These are phyloP conservation scores for Ganoderma resinaceum DNA, from an alignment of 1,284 basidiomycete species.

Conservation along the genomic window DNA sequence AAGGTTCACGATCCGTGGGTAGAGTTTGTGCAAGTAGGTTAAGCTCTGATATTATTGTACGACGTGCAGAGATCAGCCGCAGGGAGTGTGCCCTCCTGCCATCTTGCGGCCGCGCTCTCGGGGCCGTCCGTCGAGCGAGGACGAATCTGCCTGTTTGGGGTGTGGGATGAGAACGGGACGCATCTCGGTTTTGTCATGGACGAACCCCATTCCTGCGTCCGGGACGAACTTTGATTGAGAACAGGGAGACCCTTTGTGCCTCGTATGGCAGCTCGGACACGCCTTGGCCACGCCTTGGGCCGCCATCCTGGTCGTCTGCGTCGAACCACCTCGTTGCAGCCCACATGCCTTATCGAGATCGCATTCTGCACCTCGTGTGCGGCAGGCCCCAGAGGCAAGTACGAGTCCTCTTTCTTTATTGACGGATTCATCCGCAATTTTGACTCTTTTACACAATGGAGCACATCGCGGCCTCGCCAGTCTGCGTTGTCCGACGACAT, in stretches of 20 bases:
- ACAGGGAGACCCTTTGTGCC: constrained; percentile 53
- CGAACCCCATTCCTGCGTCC: constrained; percentile 36
- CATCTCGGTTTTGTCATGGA: constrained; percentile 38
- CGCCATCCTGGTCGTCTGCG: constrained; percentile 40
- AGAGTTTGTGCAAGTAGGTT: constrained; percentile 30
- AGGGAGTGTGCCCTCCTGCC: constrained; percentile 41
- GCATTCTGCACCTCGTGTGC: constrained; percentile 47
- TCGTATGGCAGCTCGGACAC: constrained; percentile 62
- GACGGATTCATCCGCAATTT: constrained; percentile 46
- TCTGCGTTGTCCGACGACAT: constrained; percentile 23
- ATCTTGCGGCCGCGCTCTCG: constrained; percentile 22
- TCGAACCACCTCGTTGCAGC: constrained; percentile 56
- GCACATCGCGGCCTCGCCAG: constrained; percentile 28
- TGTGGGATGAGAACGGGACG: constrained; percentile 26
- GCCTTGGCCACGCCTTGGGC: constrained; percentile 68
- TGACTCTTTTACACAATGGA: constrained; percentile 38
- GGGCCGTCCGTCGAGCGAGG: constrained; percentile 35
- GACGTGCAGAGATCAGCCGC: constrained; percentile 27
- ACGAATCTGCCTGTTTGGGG: constrained; percentile 39
- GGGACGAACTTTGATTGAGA: constrained; percentile 37
- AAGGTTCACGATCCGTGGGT: constrained; percentile 32
- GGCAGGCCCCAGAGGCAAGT: constrained; percentile 36
- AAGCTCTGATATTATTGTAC: constrained; percentile 38
- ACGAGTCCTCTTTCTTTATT: constrained; percentile 38
- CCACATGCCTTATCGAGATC: constrained; percentile 61